phyloP scores from a whole-genome alignment of 176 grass and related monocot species.

The Puya raimondii region DNA sequence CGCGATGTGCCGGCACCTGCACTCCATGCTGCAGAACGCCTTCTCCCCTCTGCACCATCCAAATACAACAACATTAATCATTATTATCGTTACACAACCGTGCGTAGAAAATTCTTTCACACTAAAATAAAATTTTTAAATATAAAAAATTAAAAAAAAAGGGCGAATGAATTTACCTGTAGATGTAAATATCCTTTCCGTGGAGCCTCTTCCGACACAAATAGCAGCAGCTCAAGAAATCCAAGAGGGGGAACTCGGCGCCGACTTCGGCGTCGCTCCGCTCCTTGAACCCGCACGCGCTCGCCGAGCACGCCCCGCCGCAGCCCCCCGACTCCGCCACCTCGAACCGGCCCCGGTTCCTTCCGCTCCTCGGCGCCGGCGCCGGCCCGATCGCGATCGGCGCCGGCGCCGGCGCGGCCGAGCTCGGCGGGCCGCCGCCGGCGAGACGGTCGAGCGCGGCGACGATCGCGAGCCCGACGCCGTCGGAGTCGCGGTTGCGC shows the following conservation, averaged over 20 bases:
- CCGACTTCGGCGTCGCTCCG: neutral
- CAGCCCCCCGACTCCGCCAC: constrained; percentile 38
- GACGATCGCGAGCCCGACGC: constrained; percentile 32
- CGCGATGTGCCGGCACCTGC: constrained; percentile 24
- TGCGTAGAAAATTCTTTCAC: no score
- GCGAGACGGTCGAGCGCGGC: constrained; percentile 18
- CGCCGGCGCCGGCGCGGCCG: neutral
- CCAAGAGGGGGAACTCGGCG: constrained; percentile 14
- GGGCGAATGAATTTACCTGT: constrained; percentile 25
- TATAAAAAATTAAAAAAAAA: neutral
- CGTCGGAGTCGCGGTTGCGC: constrained; percentile 17
- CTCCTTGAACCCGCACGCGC: neutral
- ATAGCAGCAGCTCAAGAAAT: constrained; percentile 47
- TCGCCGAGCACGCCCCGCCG: constrained; percentile 27
- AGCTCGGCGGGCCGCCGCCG: neutral
- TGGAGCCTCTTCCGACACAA: constrained; percentile 26
- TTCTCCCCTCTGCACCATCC: constrained; percentile 49
- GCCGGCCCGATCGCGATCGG: neutral
- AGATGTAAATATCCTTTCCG: constrained; percentile 38
- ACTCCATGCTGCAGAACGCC: constrained; percentile 75
- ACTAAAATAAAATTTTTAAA: neutral
- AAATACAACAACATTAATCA: neutral
- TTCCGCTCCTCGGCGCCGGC: neutral
- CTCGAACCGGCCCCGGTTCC: constrained; percentile 26
- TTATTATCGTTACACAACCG: no score